A percentile compares a stretch with the other conserved stretches of the same genome.
These are phyloP conservation scores for Xylaria sp. DNA, from an alignment of 2,329 filamentous ascomycete genomes.

Conservation along the genomic window DNA sequence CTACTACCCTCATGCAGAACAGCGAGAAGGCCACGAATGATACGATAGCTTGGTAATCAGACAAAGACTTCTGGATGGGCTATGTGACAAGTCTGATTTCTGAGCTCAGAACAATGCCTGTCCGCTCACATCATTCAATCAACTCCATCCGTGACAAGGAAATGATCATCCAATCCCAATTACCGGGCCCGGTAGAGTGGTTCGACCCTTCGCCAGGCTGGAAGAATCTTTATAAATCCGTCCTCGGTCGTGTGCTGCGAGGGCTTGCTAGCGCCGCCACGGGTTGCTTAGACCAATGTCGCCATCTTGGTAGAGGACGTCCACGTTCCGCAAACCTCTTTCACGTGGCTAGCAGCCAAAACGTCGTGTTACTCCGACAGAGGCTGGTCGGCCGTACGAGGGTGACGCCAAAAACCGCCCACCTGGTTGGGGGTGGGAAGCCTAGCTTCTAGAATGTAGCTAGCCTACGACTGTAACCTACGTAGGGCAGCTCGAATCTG, in stretches of 20 bases:
- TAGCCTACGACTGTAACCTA: neutral
- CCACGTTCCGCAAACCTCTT: slow-evolving; percentile 4
- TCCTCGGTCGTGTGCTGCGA: slow-evolving; percentile 4
- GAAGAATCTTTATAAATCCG: slow-evolving; percentile 3
- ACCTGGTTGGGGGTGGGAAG: neutral
- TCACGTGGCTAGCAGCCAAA: slow-evolving; percentile 10
- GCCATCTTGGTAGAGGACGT: slow-evolving; percentile 9
- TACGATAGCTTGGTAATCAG: slow-evolving; percentile 1
- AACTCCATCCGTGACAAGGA: neutral
- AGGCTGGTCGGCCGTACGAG: slow-evolving; percentile 4
- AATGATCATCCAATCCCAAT: slow-evolving; percentile 27
- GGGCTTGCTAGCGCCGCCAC: slow-evolving; percentile 13
- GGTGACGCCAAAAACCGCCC: slow-evolving; percentile 14
- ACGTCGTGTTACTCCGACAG: slow-evolving; percentile 8
- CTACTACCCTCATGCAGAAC: slow-evolving; percentile 16
- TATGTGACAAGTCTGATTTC: slow-evolving; percentile 13
- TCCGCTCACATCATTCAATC: slow-evolving; percentile 15
- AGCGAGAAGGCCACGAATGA: slow-evolving; percentile 18
- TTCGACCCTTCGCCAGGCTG: slow-evolving; percentile 24
- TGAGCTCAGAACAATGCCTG: neutral
- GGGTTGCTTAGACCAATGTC: slow-evolving; percentile 15
- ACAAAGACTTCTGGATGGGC: neutral
- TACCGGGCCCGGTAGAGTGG: slow-evolving; percentile 28
- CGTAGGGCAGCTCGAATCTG: neutral
- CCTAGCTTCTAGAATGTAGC: slow-evolving; percentile 16